Evolutionary conservation across 2,329 filamentous ascomycete species (phyloP), one percentile per base, ranked within the genome.

Genomic region (Penicillium sp.): DNA sequence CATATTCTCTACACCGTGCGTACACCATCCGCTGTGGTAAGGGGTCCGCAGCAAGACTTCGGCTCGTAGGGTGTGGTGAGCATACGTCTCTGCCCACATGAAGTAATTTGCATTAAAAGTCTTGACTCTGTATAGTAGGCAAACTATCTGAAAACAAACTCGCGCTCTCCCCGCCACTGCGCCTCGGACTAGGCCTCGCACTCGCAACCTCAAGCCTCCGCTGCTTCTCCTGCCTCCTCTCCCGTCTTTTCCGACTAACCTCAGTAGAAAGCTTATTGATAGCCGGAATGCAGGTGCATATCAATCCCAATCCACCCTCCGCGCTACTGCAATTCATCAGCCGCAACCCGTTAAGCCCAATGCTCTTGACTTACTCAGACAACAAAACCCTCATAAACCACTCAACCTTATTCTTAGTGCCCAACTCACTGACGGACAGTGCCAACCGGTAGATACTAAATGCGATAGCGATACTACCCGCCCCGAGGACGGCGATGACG

Each of bases 391-490:
- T 47, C 30, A 51, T 18, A 14, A 39, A 51, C 30, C 13, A 31
- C 11, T 13, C 11, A 5, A 31, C 28, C 10, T 31, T 2, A 31
- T 14, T 14, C 13, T 11, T 4, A 31, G 28, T 11, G 9, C 28
- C 28, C 28, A 31, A 31, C 28, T 31, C 28, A 11, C 11, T 31
- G 14, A 31, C 13, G 13, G 28, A 11, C 28, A 31, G 28, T 13
- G 28, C 30, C 11, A 51, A 24, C 3, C 49, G 27, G n/a, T 51
- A 47, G 22, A 51, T 39, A 40, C 44, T 51, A 18, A 51, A 51
- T 3, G 43, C 42, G 22, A 51, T 41, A 4, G 48, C 48, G 27
- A 27, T 47, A 24, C 44, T 39, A 10, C 44, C 49, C n/a, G 44
- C 31, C 16, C 39, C 24, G 8, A 51, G 28, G 31, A 47, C 44